Base-by-base conservation (phyloP, 257 asterid species). In the Gentiana macrophylla region DNA sequence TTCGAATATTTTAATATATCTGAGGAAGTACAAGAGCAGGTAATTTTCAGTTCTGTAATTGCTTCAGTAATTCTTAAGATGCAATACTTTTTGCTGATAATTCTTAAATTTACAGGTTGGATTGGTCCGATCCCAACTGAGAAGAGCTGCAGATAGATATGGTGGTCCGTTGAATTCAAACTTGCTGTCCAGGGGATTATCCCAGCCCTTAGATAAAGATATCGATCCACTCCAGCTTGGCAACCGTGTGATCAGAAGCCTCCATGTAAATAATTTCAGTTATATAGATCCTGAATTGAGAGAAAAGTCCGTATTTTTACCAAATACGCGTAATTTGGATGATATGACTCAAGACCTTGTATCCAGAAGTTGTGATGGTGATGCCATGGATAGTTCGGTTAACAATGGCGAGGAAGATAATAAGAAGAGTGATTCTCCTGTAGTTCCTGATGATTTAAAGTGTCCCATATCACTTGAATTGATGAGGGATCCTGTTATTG, bases 381-480 rank as follows among this genome's bases (percentile, higher is more conserved):
- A n/a, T n/a, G n/a, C n/a, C 47, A 66, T 59, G 53, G 72, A 73
- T 35, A 71, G 60, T 66, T 55, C 77, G 37, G 49, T 73, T 12
- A 58, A 66, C 72, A 77, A 66, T 61, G 77, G 37, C 59, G 48
- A 59, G 10, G 88, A 79, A 10, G 89, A 80, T 77, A 82, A 73
- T 76, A 78, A 76, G 71, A 78, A 84, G 76, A 53, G 67, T 1
- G 84, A 82, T 64, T 75, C 75, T 74, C 77, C 82, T 52, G 71
- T 72, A 34, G 71, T 85, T 67, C 98, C 95, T 3, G 87, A 74
- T 13, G 98, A 91, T 69, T 88, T 81, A 61, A 88, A 64, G 38
- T 91, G 98, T 69, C 98, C 98, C n/a, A 85, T 91, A 57, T 84
- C 98, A 35, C 94, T 91, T 57, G 98, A 91, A 63, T 80, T 91